Evolutionary conservation across 495 filamentous ascomycete species (phyloP).

Genomic region (Daldinia grandis): DNA sequence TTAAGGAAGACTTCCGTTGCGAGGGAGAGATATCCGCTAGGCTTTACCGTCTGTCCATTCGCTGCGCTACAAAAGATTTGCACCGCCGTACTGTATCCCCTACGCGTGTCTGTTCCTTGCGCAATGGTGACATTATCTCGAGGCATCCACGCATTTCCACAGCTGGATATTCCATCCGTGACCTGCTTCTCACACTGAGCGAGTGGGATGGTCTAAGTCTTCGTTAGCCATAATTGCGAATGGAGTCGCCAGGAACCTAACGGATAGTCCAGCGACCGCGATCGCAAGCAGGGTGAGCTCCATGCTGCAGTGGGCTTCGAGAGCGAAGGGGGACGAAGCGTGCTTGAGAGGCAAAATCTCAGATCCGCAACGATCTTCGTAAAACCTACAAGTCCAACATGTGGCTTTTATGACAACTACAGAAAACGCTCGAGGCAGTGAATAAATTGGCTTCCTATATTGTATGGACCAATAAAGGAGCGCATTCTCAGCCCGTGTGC

Average conservation of each 20-base stretch:
- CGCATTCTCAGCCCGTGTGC: conserved; percentile 6
- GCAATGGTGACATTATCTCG: conserved; percentile 42
- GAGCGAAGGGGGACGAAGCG: background rate
- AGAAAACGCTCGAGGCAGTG: background rate
- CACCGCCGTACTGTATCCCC: conserved; percentile 41
- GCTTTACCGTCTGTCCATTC: conserved; percentile 37
- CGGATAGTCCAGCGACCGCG: conserved; percentile 17
- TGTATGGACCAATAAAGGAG: conserved; percentile 2
- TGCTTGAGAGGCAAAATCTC: background rate
- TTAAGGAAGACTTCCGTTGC: conserved; percentile 45
- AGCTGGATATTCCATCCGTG: conserved; percentile 46
- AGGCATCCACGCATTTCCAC: conserved; percentile 42
- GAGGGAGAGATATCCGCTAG: conserved; percentile 42
- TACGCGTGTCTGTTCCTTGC: conserved; percentile 39
- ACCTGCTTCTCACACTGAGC: background rate
- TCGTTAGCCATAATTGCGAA: conserved; percentile 6
- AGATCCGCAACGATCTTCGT: background rate
- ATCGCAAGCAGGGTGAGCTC: conserved; percentile 15
- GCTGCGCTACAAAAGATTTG: conserved; percentile 39
- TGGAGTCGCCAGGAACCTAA: background rate
- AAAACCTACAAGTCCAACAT: background rate
- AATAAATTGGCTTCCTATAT: background rate
- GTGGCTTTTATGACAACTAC: background rate
- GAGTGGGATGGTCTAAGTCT: conserved; percentile 11
- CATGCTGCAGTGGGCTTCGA: conserved; percentile 12